These are phyloP conservation scores for Penicillium cosmopolitanum DNA, from an alignment of 495 filamentous ascomycete species.

Conservation along the genomic window DNA sequence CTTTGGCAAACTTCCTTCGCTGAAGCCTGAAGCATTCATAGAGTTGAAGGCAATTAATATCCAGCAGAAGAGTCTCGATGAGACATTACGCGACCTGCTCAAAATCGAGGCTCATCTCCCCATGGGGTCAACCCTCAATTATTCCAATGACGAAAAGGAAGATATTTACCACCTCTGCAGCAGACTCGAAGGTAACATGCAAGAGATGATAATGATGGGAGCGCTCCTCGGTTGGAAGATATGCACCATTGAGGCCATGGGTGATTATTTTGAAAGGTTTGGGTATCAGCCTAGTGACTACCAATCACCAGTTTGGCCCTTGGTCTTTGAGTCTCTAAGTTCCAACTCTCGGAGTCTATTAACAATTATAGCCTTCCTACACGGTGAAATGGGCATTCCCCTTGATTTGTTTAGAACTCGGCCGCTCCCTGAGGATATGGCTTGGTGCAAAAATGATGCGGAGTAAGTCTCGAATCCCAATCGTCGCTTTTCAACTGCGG, in stretches of 20 bases:
- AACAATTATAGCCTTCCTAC: neutral
- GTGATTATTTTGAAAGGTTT: neutral
- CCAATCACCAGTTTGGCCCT: neutral
- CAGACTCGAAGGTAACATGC: neutral
- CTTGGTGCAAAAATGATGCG: neutral
- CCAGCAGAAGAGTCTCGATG: neutral
- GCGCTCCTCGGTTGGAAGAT: neutral
- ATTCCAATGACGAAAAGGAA: neutral
- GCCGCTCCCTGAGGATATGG: neutral
- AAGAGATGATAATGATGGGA: neutral
- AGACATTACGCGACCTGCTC: too few species aligned
- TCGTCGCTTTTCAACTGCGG: neutral
- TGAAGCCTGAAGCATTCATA: neutral
- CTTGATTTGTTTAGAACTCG: neutral
- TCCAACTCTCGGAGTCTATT: neutral
- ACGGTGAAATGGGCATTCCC: neutral
- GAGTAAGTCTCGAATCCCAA: neutral
- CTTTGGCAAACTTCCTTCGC: neutral
- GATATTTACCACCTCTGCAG: neutral
- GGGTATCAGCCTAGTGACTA: neutral
- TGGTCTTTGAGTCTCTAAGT: neutral
- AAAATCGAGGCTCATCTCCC: too few species aligned
- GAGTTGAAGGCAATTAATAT: neutral
- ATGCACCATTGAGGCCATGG: neutral
- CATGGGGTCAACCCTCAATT: too few species aligned